Conservation (phyloP, 106 monocot species). For the Dioscorea dumetorum region DNA sequence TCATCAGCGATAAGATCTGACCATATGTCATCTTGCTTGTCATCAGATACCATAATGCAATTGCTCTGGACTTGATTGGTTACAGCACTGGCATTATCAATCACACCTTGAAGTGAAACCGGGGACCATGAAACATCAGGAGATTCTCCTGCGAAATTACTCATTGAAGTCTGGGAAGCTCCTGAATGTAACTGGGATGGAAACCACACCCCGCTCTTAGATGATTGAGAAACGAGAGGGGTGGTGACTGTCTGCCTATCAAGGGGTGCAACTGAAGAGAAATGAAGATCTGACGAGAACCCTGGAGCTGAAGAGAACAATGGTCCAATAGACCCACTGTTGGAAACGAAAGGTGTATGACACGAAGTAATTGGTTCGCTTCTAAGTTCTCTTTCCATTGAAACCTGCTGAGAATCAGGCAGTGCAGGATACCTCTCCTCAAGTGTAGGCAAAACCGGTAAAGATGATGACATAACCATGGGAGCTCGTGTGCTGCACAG, state of each 20-base stretch:
- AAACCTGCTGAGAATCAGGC: conserved; percentile 36
- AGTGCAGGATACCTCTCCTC: conserved; percentile 33
- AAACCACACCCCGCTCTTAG: conserved; percentile 6
- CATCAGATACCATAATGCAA: conserved; percentile 19
- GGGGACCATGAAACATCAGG: conserved; percentile 24
- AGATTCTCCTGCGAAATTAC: conserved; percentile 12
- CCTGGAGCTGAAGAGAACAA: conserved; percentile 39
- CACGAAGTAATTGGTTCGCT: conserved; percentile 19
- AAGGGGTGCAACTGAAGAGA: conserved; percentile 24
- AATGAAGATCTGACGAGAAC: conserved; percentile 41
- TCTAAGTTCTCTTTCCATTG: conserved; percentile 41
- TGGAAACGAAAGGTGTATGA: conserved; percentile 34
- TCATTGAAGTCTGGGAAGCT: conserved; percentile 21
- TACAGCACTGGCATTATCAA: conserved; percentile 6
- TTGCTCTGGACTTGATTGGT: conserved; percentile 22
- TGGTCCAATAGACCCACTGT: conserved; percentile 33
- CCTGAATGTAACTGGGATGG: conserved; percentile 13
- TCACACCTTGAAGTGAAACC: conserved; percentile 11
- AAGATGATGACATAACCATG: conserved; percentile 39
- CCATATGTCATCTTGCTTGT: conserved; percentile 45
- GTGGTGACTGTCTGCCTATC: conserved; percentile 8
- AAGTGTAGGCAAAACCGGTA: conserved; percentile 22
- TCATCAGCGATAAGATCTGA: conserved; percentile 26
- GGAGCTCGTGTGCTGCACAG: background rate
- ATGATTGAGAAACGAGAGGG: conserved; percentile 13